Conservation (phyloP, 805 yeast genomes). For the Saccharomycopsis capsularis region DNA sequence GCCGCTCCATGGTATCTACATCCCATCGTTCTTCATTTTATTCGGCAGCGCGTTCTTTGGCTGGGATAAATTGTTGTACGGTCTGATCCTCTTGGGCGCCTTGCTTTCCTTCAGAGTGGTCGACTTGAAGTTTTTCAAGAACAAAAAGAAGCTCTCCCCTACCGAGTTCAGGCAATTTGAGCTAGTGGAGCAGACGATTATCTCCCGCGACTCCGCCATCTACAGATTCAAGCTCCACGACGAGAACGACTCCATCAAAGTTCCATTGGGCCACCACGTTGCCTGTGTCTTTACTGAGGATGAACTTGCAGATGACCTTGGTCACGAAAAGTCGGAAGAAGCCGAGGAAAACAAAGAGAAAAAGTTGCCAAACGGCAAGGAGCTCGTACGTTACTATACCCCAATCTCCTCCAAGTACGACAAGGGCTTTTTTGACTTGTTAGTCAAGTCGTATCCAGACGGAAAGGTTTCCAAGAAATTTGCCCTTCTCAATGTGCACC, state of each 20-base stretch:
- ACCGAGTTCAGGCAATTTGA: conserved; percentile 61
- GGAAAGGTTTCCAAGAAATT: conserved; percentile 65
- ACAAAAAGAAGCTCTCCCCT: conserved; percentile 39
- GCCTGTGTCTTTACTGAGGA: conserved; percentile 40
- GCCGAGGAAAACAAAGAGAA: conserved; percentile 28
- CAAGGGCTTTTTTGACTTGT: conserved; percentile 65
- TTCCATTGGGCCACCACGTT: conserved; percentile 72
- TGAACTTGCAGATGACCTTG: conserved; percentile 6
- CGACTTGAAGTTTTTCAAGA: conserved; percentile 29
- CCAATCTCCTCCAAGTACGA: conserved; percentile 70
- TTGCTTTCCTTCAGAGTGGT: conserved; percentile 36
- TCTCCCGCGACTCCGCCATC: conserved; percentile 63
- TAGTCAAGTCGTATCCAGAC: conserved; percentile 67
- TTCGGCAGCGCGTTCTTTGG: conserved; percentile 54
- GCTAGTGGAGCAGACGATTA: conserved; percentile 64
- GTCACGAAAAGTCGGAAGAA: conserved; percentile 24
- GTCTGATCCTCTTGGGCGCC: conserved; percentile 25
- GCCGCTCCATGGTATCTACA: conserved; percentile 70
- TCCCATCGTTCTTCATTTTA: conserved; percentile 55
- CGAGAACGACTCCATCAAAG: conserved; percentile 51
- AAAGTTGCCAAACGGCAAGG: conserved; percentile 28
- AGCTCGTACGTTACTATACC: conserved; percentile 58
- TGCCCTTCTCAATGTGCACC: conserved; percentile 59
- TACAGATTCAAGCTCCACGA: conserved; percentile 62
- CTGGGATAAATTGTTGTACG: conserved; percentile 27